Base-by-base conservation (phyloP, 768 basidiomycete species). In the Pisolithus albus region DNA sequence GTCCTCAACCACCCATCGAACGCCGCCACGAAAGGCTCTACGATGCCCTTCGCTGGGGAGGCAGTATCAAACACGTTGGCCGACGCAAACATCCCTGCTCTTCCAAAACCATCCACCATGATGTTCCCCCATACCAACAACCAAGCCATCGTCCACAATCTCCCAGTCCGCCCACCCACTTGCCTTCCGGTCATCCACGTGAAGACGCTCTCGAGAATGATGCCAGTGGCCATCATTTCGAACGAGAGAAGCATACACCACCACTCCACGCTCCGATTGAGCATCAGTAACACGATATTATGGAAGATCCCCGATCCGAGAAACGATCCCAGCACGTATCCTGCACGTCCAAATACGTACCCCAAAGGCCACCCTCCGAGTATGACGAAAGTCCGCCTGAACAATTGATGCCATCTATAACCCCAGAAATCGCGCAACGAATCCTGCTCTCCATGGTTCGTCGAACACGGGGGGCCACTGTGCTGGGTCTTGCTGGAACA, bases 291-390 rank as follows among this genome's bases (percentile, higher is more conserved):
- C 6, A 74, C 74, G 5, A 75, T 43, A 50, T 79, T 70, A 53
- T 87, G 86, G 15, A 84, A 60, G 7, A 82, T 36, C 2, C 71
- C 82, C 0, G 84, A 86, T 5, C 75, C 60, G 1, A 78, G 52
- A 61, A 86, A 86, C 5, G 75, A 73, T 8, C 82, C 82, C 1
- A 86, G 40, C 2, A 84, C 65, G 0, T 64, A 69, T 1, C 78
- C 81, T 0, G 61, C 49, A 10, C 75, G 73, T 3, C 84, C 83
- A n/a, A 77, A 57, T 11, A 82, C 39, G 30, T 62, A 52, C 19
- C 61, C 62, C n/a, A 65, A 45, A 2, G 67, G 69, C 10, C 50
- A 50, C 2, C 59, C 61, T 10, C 72, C 74, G 7, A 68, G 24
- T 10, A 59, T 32, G 43, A 71, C 42, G 54, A 72, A 73, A 4